These are phyloP conservation scores for Entelexis sorbosivorans DNA, from an alignment of 1,139 yeast genomes.

Conservation along the genomic window DNA sequence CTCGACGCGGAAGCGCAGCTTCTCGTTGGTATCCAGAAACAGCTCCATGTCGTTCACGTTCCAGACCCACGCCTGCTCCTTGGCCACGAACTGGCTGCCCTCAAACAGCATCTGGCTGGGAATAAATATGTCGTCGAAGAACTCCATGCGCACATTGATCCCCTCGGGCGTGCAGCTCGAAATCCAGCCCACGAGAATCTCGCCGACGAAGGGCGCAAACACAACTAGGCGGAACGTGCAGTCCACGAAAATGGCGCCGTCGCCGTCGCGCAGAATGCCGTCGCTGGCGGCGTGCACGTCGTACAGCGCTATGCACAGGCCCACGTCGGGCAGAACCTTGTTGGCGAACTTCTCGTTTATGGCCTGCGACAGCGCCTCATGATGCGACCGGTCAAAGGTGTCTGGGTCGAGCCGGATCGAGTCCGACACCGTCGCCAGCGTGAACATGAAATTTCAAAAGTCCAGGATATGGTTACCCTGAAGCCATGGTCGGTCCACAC, in stretches of 20 bases:
- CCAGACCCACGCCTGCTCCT: slow-evolving; percentile 96
- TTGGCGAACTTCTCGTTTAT: slow-evolving; percentile 77
- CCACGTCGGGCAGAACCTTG: slow-evolving; percentile 63
- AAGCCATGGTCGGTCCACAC: too few species aligned
- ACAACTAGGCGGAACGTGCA: slow-evolving; percentile 61
- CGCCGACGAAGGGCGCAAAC: slow-evolving; percentile 92
- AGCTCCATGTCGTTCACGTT: slow-evolving; percentile 54
- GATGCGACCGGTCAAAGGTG: slow-evolving; percentile 60
- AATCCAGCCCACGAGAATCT: slow-evolving; percentile 87
- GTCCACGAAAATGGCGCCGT: slow-evolving; percentile 76
- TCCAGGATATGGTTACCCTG: neutral
- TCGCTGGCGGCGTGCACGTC: slow-evolving; percentile 72
- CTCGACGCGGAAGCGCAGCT: slow-evolving; percentile 80
- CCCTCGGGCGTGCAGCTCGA: slow-evolving; percentile 82
- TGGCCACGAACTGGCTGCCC: slow-evolving; percentile 46
- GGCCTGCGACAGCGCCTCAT: slow-evolving; percentile 64
- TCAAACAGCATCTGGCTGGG: slow-evolving; percentile 77
- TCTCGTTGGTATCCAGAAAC: slow-evolving; percentile 80
- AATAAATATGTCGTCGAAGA: slow-evolving; percentile 83
- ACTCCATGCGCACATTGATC: slow-evolving; percentile 65
- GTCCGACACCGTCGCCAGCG: slow-evolving; percentile 67
- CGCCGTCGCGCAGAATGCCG: slow-evolving; percentile 89
- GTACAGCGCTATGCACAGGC: slow-evolving; percentile 75
- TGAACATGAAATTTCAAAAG: slow-evolving; percentile 49
- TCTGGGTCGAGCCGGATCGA: slow-evolving; percentile 82